Conservation (phyloP, 208 protist species). For the Acanthamoeba rhysodes region DNA sequence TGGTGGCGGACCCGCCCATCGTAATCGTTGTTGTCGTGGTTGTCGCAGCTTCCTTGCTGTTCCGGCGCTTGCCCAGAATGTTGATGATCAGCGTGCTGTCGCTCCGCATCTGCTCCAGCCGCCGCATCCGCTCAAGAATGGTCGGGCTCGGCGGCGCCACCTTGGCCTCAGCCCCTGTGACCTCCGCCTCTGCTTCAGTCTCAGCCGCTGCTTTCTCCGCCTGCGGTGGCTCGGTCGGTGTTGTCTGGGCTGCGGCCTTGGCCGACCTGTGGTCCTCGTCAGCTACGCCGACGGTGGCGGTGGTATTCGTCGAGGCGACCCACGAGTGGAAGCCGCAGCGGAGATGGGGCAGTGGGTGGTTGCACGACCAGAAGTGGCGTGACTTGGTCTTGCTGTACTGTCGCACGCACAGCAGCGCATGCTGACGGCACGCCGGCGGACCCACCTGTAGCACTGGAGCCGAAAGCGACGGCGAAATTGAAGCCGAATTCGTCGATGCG, state of each 20-base stretch:
- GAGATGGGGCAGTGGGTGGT: slow-evolving; percentile 32
- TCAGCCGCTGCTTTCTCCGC: background rate
- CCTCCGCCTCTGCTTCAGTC: background rate
- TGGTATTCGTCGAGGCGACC: background rate
- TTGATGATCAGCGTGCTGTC: slow-evolving; percentile 18
- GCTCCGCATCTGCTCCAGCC: background rate
- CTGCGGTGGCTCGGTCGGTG: background rate
- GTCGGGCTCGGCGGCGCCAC: slow-evolving; percentile 20
- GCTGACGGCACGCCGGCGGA: background rate
- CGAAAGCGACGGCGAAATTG: background rate
- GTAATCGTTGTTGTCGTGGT: background rate
- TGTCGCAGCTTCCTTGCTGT: background rate
- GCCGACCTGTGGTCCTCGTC: background rate
- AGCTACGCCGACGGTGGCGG: background rate
- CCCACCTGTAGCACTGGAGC: background rate
- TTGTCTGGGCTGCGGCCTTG: background rate
- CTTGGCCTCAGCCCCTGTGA: background rate
- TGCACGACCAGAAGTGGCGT: slow-evolving; percentile 31
- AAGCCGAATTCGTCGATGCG: background rate
- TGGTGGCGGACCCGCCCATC: background rate
- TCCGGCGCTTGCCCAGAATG: background rate
- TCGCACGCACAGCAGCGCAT: background rate
- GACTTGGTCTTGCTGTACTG: slow-evolving; percentile 28
- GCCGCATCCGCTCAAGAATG: slow-evolving; percentile 35
- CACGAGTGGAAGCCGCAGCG: slow-evolving; percentile 52